Conservation (phyloP, 257 asterid species). For the Plantago elongata region DNA sequence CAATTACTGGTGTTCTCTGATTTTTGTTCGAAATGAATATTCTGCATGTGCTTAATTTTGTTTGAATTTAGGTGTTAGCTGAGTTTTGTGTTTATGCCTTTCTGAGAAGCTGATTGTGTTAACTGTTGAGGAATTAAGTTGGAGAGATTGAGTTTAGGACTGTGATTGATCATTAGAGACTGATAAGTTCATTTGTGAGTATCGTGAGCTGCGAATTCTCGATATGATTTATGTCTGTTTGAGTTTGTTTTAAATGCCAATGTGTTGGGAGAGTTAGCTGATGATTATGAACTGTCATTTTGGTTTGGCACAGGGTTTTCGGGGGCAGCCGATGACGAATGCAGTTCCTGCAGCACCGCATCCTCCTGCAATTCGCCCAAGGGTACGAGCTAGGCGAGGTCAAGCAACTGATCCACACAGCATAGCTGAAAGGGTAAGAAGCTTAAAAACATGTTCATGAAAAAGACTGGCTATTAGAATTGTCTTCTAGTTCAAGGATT, state of each 20-base stretch:
- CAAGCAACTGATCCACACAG: constrained; percentile 99
- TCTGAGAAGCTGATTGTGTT: too few relatives aligned
- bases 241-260: constrained; percentile 4
- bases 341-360: constrained; percentile 62
- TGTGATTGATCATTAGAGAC: too few relatives aligned
- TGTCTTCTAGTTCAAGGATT: too few relatives aligned
- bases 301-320: constrained; percentile 55
- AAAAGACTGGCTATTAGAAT: too few relatives aligned
- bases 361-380: constrained; percentile 84
- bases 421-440: constrained; percentile 96
- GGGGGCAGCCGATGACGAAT: constrained; percentile 61
- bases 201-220: too few relatives aligned
- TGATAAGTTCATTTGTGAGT: too few relatives aligned
- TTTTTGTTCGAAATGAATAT: not conserved
- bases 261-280: too few relatives aligned
- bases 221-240: not conserved
- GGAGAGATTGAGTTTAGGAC: too few relatives aligned
- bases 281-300: not conserved
- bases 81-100: not conserved
- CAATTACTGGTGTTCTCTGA: not conserved
- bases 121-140: not conserved
- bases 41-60: too few relatives aligned
- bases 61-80: too few relatives aligned
- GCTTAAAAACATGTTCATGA: not conserved
- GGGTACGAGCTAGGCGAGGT: constrained; percentile 98